phyloP scores from a whole-genome alignment of 345 rosid genomes.

The Arabis hirsuta region DNA sequence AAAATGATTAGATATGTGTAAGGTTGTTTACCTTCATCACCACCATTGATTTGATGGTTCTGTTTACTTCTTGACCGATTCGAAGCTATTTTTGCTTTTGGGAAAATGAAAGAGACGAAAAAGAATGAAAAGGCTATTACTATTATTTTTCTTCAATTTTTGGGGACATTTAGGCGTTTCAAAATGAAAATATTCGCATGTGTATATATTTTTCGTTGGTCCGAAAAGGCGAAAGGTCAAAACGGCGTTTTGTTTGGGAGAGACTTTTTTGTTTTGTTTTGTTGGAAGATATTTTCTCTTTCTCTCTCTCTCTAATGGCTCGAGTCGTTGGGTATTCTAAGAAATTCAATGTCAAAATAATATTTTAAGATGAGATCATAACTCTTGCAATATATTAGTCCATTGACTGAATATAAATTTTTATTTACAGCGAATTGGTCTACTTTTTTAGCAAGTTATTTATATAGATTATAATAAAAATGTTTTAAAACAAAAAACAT shows the following conservation, averaged over 20 bases:
- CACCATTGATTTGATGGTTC: slow-evolving; percentile 6
- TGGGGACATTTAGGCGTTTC: background rate
- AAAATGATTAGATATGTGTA: slow-evolving; percentile 13
- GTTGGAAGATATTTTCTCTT: slow-evolving; percentile 4
- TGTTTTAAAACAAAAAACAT: no score
- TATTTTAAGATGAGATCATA: background rate
- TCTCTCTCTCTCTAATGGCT: background rate
- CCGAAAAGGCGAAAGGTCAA: slow-evolving; percentile 16
- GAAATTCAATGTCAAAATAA: background rate
- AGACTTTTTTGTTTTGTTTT: slow-evolving; percentile 1
- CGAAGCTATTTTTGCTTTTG: slow-evolving; percentile 1
- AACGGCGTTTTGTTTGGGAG: slow-evolving; percentile 37
- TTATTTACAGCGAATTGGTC: background rate
- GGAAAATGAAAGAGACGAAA: background rate
- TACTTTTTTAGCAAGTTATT: background rate
- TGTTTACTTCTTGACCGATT: background rate
- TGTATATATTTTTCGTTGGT: slow-evolving; percentile 22
- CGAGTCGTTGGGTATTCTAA: background rate
- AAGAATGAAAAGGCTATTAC: slow-evolving; percentile 3
- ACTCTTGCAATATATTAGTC: background rate
- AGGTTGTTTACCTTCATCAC: slow-evolving; percentile 20
- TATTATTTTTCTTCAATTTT: no score
- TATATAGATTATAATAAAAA: no score
- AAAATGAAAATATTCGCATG: background rate
- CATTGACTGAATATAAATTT: background rate